Percentiles rank a stretch among this genome's conserved stretches.
Conservation (phyloP, 1,284 basidiomycete genomes). For the Testicularia cyperi region DNA sequence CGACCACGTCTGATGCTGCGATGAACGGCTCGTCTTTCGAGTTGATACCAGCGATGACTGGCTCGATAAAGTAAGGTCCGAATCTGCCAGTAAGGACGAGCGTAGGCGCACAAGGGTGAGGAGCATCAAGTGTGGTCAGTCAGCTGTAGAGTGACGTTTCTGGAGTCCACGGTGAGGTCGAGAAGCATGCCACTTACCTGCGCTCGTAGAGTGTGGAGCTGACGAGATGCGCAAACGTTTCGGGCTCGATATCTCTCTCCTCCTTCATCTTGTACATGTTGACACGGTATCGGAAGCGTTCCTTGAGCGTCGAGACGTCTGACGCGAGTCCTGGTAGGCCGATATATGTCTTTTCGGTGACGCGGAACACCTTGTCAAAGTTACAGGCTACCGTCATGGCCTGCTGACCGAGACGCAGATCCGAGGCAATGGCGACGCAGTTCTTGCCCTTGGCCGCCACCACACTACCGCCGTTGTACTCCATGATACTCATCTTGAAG, state of each 20-base stretch:
- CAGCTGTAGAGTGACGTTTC: background rate
- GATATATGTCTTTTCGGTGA: slow-evolving; percentile 88
- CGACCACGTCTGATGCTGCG: slow-evolving; percentile 92
- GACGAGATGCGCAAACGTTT: slow-evolving; percentile 93
- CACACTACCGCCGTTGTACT: slow-evolving; percentile 92
- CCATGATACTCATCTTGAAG: slow-evolving; percentile 62
- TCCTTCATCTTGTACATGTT: slow-evolving; percentile 99
- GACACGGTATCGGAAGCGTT: slow-evolving; percentile 72
- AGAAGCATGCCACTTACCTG: slow-evolving; percentile 63
- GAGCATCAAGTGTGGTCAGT: background rate
- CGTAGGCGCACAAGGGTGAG: background rate
- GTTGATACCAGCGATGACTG: slow-evolving; percentile 86
- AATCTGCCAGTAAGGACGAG: slow-evolving; percentile 70
- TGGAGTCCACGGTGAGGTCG: too few species aligned
- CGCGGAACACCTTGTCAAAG: slow-evolving; percentile 94
- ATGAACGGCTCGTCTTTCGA: slow-evolving; percentile 87
- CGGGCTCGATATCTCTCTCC: slow-evolving; percentile 92
- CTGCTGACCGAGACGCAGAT: slow-evolving; percentile 88
- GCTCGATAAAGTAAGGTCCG: slow-evolving; percentile 95
- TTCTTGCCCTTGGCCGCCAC: slow-evolving; percentile 99
- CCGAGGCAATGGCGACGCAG: slow-evolving; percentile 97
- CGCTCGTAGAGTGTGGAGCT: slow-evolving; percentile 96
- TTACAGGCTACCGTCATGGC: slow-evolving; percentile 84
- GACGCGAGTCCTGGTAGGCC: slow-evolving; percentile 91
- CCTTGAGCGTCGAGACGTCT: slow-evolving; percentile 84